Conservation (phyloP, 2,329 filamentous ascomycete genomes). For the Cephalotrichum gorgonifer region DNA sequence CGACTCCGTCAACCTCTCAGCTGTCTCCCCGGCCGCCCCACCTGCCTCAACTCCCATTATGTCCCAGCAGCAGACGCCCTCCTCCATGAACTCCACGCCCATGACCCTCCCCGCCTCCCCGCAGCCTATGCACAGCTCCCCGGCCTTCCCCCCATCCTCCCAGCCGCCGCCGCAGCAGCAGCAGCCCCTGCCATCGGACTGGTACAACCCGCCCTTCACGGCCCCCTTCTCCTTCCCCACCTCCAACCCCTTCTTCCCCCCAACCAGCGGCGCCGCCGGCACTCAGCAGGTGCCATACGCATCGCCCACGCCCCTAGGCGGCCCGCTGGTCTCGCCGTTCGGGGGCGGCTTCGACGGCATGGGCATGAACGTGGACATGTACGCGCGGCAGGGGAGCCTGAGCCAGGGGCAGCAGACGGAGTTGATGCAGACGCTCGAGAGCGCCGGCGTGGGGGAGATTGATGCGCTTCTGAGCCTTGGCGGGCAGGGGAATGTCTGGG, state of each 20-base stretch:
- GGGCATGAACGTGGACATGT: neutral
- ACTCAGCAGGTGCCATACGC: conserved; percentile 10
- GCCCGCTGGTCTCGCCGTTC: conserved; percentile 1
- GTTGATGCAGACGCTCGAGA: conserved; percentile 72
- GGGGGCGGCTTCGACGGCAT: neutral
- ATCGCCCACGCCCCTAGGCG: conserved; percentile 5
- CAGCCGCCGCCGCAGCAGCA: conserved; percentile 10
- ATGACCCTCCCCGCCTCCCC: conserved; percentile 21
- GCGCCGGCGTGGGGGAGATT: conserved; percentile 52
- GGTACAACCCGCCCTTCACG: neutral
- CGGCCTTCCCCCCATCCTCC: conserved; percentile 37
- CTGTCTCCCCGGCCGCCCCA: conserved; percentile 26
- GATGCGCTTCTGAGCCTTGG: conserved; percentile 43
- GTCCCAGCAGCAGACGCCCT: conserved; percentile 14
- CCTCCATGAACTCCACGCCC: conserved; percentile 8
- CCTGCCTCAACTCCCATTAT: conserved; percentile 24
- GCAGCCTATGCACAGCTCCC: conserved; percentile 8
- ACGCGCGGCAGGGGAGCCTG: conserved; percentile 52
- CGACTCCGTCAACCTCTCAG: conserved; percentile 26
- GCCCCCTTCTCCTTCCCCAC: neutral
- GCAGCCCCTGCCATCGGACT: conserved; percentile 9
- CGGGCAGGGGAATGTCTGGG: conserved; percentile 10
- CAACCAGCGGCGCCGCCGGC: conserved; percentile 16
- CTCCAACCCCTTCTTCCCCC: no score
- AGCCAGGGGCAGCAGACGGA: conserved; percentile 75